phyloP scores from a whole-genome alignment of 306 rosid genomes.

The Psophocarpus tetragonolobus region DNA sequence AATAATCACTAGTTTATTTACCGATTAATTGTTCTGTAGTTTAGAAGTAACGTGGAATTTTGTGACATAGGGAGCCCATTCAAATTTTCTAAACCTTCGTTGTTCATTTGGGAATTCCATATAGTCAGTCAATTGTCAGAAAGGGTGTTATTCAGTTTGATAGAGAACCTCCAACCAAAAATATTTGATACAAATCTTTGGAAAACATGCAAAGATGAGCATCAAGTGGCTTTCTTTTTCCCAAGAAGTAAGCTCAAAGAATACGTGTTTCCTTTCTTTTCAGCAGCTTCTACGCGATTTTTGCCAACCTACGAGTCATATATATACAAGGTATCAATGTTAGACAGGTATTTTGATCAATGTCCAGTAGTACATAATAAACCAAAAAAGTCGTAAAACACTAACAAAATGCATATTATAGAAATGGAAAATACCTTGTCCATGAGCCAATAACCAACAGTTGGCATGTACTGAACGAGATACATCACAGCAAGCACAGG shows the following conservation, averaged over 20 bases:
- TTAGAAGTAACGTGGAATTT: background rate
- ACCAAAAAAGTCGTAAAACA: background rate
- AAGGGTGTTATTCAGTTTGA: conserved; percentile 5
- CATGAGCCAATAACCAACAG: conserved; percentile 88
- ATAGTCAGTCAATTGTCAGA: background rate
- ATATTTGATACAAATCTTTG: background rate
- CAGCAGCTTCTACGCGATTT: conserved; percentile 83
- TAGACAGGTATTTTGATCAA: background rate
- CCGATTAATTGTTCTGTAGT: background rate
- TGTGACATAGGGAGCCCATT: background rate
- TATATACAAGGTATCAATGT: conserved; percentile 6
- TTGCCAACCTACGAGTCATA: conserved; percentile 61
- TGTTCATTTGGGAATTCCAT: background rate
- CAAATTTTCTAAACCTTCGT: background rate
- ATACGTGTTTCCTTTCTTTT: conserved; percentile 71
- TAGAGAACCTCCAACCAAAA: conserved; percentile 4
- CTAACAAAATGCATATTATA: background rate
- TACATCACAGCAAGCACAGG: conserved; percentile 91
- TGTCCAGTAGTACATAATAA: background rate
- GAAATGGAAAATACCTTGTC: conserved; percentile 68
- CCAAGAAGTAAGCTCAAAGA: conserved; percentile 74
- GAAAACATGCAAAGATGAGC: conserved; percentile 1
- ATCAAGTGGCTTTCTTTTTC: conserved; percentile 62
- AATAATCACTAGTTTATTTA: background rate
- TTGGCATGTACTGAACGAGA: conserved; percentile 89